phyloP scores from a whole-genome alignment of 2,329 filamentous ascomycete genomes.

The Cytospora mali region DNA sequence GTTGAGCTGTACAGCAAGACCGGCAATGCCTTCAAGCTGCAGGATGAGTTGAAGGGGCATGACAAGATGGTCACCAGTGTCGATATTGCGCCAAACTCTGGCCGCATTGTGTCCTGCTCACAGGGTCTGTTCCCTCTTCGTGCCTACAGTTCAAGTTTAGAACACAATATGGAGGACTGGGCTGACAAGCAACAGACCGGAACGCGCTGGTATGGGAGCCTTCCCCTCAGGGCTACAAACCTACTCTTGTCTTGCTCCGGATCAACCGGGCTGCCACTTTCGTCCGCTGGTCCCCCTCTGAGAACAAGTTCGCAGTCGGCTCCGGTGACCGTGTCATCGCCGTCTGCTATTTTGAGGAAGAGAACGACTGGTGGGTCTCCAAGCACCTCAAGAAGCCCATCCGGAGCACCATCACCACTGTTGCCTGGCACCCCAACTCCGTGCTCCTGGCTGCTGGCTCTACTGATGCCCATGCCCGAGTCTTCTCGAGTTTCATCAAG shows the following conservation, averaged over 20 bases:
- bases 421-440: constrained; percentile 97
- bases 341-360: constrained; percentile 97
- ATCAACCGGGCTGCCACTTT: constrained; percentile 97
- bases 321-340: constrained; percentile 95
- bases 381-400: constrained; percentile 99
- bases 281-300: constrained; percentile 94
- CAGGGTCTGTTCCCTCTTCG: constrained; percentile 69
- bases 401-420: constrained; percentile 90
- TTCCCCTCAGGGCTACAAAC: constrained; percentile 90
- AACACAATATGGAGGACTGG: background rate
- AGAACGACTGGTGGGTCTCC: constrained; percentile 99
- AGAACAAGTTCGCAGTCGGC: constrained; percentile 96
- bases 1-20: constrained; percentile 83
- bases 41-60: constrained; percentile 93
- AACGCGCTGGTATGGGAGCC: constrained; percentile 99
- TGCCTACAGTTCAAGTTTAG: background rate
- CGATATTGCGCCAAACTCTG: constrained; percentile 87
- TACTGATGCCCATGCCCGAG: constrained; percentile 94
- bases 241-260: constrained; percentile 91
- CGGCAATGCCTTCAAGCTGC: constrained; percentile 76
- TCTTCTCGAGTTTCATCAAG: constrained; percentile 96
- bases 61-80: constrained; percentile 97
- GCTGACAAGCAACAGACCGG: constrained; percentile 64
- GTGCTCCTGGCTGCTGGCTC: constrained; percentile 92
- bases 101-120: constrained; percentile 95